These are phyloP conservation scores for Adansonia grandidieri DNA, from an alignment of 441 rosid species.

Conservation along the genomic window DNA sequence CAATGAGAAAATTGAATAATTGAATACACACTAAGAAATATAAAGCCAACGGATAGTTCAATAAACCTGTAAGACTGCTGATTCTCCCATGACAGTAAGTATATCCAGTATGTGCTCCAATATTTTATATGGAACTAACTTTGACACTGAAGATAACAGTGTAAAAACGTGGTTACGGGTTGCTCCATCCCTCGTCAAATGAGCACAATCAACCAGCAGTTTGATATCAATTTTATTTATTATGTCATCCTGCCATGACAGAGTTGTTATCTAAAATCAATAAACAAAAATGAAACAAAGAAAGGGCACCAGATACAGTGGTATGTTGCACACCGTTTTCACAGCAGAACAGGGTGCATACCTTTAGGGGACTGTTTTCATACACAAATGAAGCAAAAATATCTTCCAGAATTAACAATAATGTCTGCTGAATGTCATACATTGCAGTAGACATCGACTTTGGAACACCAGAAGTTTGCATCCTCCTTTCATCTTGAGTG, in stretches of 20 bases:
- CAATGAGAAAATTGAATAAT: constrained; percentile 11
- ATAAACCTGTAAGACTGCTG: constrained; percentile 87
- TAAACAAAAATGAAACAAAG: constrained; percentile 24
- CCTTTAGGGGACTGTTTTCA: constrained; percentile 51
- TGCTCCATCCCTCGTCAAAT: constrained; percentile 57
- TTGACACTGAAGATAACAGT: constrained; percentile 65
- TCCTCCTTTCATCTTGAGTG: constrained; percentile 39
- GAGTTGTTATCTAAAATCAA: constrained; percentile 14
- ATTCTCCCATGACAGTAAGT: constrained; percentile 77
- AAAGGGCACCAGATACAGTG: constrained; percentile 15
- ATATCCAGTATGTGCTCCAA: constrained; percentile 71
- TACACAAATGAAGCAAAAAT: constrained; percentile 52
- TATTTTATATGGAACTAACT: constrained; percentile 68
- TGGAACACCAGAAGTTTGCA: constrained; percentile 49
- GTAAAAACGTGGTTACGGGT: constrained; percentile 72
- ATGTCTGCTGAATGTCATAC: constrained; percentile 62
- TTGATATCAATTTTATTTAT: constrained; percentile 52
- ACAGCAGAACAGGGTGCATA: constrained; percentile 36
- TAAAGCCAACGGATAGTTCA: constrained; percentile 27
- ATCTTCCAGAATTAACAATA: constrained; percentile 75
- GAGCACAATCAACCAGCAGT: constrained; percentile 77
- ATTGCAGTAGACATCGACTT: constrained; percentile 43
- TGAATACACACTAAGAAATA: constrained; percentile 11
- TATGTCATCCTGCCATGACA: constrained; percentile 59
- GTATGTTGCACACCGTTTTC: constrained; percentile 19